Evolutionary conservation across 2,329 filamentous ascomycete species (phyloP).

Genomic region (Alternaria burnsii): DNA sequence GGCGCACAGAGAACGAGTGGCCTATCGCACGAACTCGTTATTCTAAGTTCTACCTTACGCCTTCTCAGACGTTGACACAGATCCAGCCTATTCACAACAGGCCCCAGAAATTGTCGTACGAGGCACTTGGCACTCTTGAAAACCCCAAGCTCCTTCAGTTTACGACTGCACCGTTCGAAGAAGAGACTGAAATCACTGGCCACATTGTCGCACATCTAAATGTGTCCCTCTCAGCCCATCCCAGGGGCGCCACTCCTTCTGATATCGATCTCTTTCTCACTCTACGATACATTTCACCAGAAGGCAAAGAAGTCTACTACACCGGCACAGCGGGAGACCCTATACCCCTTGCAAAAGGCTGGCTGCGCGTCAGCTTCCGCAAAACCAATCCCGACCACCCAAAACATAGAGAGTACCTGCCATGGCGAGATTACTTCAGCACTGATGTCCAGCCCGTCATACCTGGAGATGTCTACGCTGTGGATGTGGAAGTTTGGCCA

Average conservation of each 20-base stretch:
- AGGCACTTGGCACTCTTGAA: conserved; percentile 66
- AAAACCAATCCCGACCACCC: conserved; percentile 62
- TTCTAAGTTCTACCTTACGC: conserved; percentile 67
- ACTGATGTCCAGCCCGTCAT: conserved; percentile 62
- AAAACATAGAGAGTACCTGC: conserved; percentile 63
- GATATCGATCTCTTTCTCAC: conserved; percentile 72
- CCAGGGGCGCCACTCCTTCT: conserved; percentile 52
- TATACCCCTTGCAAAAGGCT: conserved; percentile 70
- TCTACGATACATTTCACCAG: conserved; percentile 64
- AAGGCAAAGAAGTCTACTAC: conserved; percentile 67
- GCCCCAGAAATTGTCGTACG: conserved; percentile 62
- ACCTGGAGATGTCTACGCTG: conserved; percentile 63
- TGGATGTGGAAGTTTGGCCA: conserved; percentile 72
- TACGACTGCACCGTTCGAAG: conserved; percentile 64
- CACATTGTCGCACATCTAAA: conserved; percentile 71
- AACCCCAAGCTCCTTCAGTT: conserved; percentile 66
- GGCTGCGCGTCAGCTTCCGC: conserved; percentile 67
- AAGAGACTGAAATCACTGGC: conserved; percentile 74
- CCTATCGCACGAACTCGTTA: conserved; percentile 72
- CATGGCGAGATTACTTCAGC: conserved; percentile 66
- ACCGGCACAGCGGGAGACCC: conserved; percentile 72
- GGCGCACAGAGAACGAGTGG: conserved; percentile 70
- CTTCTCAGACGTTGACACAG: conserved; percentile 54
- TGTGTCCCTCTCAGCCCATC: conserved; percentile 61
- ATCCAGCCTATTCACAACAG: conserved; percentile 37